phyloP scores from a whole-genome alignment of 1,284 basidiomycete genomes.

The Puccinia triticina region DNA sequence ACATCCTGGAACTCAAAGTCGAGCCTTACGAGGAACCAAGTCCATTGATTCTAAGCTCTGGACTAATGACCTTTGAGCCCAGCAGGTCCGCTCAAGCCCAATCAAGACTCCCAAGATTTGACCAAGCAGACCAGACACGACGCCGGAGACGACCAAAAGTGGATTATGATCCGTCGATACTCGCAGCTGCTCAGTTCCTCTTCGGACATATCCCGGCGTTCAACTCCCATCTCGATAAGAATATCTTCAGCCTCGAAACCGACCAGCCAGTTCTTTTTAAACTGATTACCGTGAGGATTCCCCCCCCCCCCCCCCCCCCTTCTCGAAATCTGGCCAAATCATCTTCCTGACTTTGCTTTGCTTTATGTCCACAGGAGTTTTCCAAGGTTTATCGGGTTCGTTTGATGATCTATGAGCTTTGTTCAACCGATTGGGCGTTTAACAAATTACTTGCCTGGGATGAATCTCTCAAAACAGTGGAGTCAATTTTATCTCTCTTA shows the following conservation, averaged over 20 bases:
- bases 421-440: not conserved
- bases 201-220: constrained; percentile 2
- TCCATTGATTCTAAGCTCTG: not conserved
- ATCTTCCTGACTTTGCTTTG: not conserved
- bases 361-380: not conserved
- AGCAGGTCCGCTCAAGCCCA: not conserved
- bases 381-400: constrained; percentile 18
- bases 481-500: not conserved
- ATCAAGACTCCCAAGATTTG: constrained; percentile 1
- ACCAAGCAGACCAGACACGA: not conserved
- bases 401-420: constrained; percentile 9
- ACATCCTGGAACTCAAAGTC: not conserved
- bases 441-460: not conserved
- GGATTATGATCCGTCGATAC: constrained; percentile 11
- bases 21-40: not conserved
- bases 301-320: not conserved
- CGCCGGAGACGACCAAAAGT: not conserved
- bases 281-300: not conserved
- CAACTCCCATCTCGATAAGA: not conserved
- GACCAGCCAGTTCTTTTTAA: not conserved
- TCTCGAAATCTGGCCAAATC: not conserved
- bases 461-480: constrained; percentile 1
- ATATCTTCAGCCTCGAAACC: not conserved
- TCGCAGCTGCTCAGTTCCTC: not conserved
- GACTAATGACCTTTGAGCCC: constrained; percentile 24